A percentile compares a stretch with the other conserved stretches of the same genome.
These are phyloP conservation scores for Hanseniaspora mollemarum DNA, from an alignment of 805 yeast genomes.

Conservation along the genomic window DNA sequence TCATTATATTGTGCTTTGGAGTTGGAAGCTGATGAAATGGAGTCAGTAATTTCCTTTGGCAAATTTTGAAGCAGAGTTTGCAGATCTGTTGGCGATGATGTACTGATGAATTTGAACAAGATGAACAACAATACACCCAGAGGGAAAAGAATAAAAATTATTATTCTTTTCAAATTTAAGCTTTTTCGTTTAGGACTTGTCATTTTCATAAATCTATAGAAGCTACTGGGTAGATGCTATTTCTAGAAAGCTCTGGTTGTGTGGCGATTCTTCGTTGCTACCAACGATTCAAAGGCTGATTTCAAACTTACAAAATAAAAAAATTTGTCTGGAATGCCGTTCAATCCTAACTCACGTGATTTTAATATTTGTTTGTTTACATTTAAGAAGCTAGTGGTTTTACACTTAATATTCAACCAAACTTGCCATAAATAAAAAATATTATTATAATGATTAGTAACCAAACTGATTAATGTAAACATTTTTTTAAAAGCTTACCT, in stretches of 20 bases:
- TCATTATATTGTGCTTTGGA: slow-evolving; percentile 36
- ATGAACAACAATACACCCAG: slow-evolving; percentile 16
- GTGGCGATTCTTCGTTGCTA: too few relatives aligned
- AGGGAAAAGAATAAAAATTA: slow-evolving; percentile 18
- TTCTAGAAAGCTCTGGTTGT: too few relatives aligned
- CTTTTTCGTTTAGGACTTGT: slow-evolving; percentile 5
- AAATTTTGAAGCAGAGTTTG: slow-evolving; percentile 27
- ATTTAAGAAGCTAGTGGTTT: too few relatives aligned
- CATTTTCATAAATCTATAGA: too few relatives aligned
- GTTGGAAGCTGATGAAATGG: slow-evolving; percentile 22
- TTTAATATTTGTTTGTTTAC: neutral
- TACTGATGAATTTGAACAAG: slow-evolving; percentile 19
- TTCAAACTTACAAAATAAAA: too few relatives aligned
- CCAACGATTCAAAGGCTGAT: too few relatives aligned
- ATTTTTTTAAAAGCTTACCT: too few relatives aligned
- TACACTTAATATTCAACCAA: neutral
- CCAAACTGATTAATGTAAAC: too few relatives aligned
- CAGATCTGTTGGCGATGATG: slow-evolving; percentile 25
- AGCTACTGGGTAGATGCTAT: too few relatives aligned
- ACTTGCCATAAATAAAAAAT: neutral
- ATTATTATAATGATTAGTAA: neutral
- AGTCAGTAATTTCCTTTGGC: slow-evolving; percentile 28
- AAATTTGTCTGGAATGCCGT: too few relatives aligned
- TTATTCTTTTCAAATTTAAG: slow-evolving; percentile 17
- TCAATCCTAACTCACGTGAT: neutral